phyloP scores from a whole-genome alignment of 441 rosid species.

The Bocquillonia castaneifolia region DNA sequence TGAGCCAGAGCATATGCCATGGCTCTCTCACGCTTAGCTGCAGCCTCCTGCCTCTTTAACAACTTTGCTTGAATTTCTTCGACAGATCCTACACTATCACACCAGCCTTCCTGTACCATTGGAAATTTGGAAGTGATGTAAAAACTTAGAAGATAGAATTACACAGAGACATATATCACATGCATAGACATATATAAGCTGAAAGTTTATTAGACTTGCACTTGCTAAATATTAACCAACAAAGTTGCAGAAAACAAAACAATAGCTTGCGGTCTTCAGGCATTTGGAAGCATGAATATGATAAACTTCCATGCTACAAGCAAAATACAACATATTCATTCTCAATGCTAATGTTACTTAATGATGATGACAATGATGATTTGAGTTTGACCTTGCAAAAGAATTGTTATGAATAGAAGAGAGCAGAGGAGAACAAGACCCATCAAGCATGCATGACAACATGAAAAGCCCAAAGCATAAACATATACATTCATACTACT shows the following conservation, averaged over 20 bases:
- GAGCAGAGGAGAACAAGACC: not conserved
- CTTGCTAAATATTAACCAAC: not conserved
- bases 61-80: slow-evolving; percentile 91
- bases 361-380: not conserved
- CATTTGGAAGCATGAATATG: not conserved
- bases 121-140: slow-evolving; percentile 19
- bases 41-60: slow-evolving; percentile 93
- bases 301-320: not conserved
- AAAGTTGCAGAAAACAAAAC: not conserved
- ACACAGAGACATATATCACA: not conserved
- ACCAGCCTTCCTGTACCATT: slow-evolving; percentile 86
- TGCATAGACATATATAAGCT: not conserved
- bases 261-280: not conserved
- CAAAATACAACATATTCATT: not conserved
- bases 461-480: not conserved
- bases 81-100: slow-evolving; percentile 93
- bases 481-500: not conserved
- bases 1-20: slow-evolving; percentile 99
- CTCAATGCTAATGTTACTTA: not conserved
- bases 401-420: not conserved
- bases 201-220: not conserved
- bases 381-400: not conserved
- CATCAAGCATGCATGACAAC: not conserved
- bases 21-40: slow-evolving; percentile 97
- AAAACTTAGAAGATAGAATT: slow-evolving; percentile 16